Evolutionary conservation across 768 basidiomycete species (phyloP), one percentile per base, ranked within the genome.

Genomic region (Termitomyces sp.): DNA sequence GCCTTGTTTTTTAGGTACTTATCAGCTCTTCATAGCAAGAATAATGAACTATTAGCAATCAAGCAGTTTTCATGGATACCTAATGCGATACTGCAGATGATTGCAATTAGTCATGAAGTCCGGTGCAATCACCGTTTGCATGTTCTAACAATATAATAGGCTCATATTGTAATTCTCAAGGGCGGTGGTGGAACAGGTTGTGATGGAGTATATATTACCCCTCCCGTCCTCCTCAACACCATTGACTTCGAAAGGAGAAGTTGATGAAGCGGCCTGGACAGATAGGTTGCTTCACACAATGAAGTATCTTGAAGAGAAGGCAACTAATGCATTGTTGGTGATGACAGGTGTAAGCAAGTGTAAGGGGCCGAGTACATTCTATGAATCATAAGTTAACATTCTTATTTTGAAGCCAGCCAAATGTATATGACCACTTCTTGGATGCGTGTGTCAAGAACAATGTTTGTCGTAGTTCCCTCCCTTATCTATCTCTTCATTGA

Each of bases 1-100:
- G 20, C 20, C 22, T 12, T 33, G 15, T n/a, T 13, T 38, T n/a
- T 5, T 16, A 40, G 6, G n/a, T 46, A 22, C 55, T 35, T 20
- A 61, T 66, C 20, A 68, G 39, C 46, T n/a, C 20, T 28, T 56
- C 50, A 5, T 53, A 98, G 96, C 64, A 94, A 96, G 71, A 88
- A 87, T 61, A 85, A 87, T 44, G 92, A 94, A 57, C 74, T 81
- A 2, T 77, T 83, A 1, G 94, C 94, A 2, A 80, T 89, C 35
- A 68, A 77, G 16, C 91, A 96, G 50, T 98, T 98, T 68, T 86
- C 85, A 0, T 99, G 97, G 97, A 98, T 99, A 63, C 95, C 97
- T 0, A 81, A 88, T 32, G 77, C 81, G 44, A 77, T 98, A 35
- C 76, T 96, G 9, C 79, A 80, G 45, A 81, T 83, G 62, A 77